These are phyloP conservation scores for Penicillium alfredii DNA, from an alignment of 495 filamentous ascomycete genomes.

Conservation along the genomic window DNA sequence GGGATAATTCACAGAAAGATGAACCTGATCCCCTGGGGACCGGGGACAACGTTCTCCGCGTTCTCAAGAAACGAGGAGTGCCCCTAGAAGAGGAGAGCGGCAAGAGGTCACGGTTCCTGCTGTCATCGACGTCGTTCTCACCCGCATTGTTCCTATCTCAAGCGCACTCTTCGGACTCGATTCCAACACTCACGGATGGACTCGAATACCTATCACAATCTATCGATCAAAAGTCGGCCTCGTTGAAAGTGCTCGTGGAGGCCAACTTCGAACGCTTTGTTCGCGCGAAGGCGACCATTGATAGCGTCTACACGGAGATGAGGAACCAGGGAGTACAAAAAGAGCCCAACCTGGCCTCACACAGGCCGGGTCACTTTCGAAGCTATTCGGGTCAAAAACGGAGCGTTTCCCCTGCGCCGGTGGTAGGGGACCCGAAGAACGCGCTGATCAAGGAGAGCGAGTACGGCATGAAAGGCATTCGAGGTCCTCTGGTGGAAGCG, in stretches of 20 bases:
- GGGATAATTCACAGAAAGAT: slow-evolving; percentile 78
- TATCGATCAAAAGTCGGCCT: slow-evolving; percentile 95
- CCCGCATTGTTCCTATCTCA: slow-evolving; percentile 87
- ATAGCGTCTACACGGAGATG: slow-evolving; percentile 98
- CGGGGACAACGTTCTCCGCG: slow-evolving; percentile 74
- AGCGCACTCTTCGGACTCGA: slow-evolving; percentile 77
- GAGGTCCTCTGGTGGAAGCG: slow-evolving; percentile 76
- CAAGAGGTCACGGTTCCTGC: slow-evolving; percentile 82
- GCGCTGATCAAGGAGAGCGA: slow-evolving; percentile 89
- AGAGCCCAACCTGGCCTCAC: slow-evolving; percentile 49
- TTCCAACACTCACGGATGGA: slow-evolving; percentile 68
- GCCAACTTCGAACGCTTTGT: slow-evolving; percentile 98
- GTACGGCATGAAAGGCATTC: slow-evolving; percentile 87
- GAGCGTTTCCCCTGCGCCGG: slow-evolving; percentile 29
- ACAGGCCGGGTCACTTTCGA: slow-evolving; percentile 58
- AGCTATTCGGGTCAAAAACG: slow-evolving; percentile 45
- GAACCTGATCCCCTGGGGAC: slow-evolving; percentile 85
- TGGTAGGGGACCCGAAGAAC: slow-evolving; percentile 60
- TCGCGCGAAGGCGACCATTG: slow-evolving; percentile 90
- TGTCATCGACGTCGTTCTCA: slow-evolving; percentile 92
- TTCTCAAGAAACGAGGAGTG: slow-evolving; percentile 67
- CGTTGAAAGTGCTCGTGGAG: slow-evolving; percentile 90
- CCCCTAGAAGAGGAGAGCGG: slow-evolving; percentile 79
- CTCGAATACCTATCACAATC: slow-evolving; percentile 77
- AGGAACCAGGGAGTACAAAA: slow-evolving; percentile 71